Evolutionary conservation across 2,329 filamentous ascomycete species (phyloP).

Genomic region (Exophiala calicioides): DNA sequence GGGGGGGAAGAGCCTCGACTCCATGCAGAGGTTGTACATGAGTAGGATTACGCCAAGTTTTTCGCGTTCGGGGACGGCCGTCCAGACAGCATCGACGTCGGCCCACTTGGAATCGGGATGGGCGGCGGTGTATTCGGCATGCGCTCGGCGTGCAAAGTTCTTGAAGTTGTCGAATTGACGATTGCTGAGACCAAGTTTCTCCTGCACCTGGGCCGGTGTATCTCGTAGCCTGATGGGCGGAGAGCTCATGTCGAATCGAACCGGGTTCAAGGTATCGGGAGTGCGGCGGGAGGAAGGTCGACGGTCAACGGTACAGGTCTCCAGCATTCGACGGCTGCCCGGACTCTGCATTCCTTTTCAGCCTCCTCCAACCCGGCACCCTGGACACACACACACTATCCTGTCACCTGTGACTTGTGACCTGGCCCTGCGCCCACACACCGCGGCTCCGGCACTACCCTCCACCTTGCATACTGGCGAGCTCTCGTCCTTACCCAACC

Average conservation of each 20-base stretch:
- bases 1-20: constrained; percentile 20
- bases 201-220: constrained; percentile 19
- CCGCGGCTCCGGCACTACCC: constrained; percentile 10
- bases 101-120: constrained; percentile 26
- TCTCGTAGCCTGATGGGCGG: constrained; percentile 27
- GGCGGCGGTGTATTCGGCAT: constrained; percentile 22
- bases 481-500: constrained; percentile 6
- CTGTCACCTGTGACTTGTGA: constrained; percentile 19
- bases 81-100: constrained; percentile 23
- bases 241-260: constrained; percentile 20
- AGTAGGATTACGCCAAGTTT: constrained; percentile 18
- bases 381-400: constrained; percentile 10
- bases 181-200: constrained; percentile 22
- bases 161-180: constrained; percentile 27
- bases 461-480: constrained; percentile 13
- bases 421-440: constrained; percentile 14
- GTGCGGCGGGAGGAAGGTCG: constrained; percentile 10
- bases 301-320: constrained; percentile 10
- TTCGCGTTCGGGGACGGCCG: constrained; percentile 23
- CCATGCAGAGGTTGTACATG: constrained; percentile 23
- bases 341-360: constrained; percentile 10
- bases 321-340: background rate
- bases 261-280: background rate
- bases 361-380: constrained; percentile 12
- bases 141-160: constrained; percentile 22